Base-by-base conservation (phyloP, 108 stramenopile genomes). In the Epithemia pelagica region DNA sequence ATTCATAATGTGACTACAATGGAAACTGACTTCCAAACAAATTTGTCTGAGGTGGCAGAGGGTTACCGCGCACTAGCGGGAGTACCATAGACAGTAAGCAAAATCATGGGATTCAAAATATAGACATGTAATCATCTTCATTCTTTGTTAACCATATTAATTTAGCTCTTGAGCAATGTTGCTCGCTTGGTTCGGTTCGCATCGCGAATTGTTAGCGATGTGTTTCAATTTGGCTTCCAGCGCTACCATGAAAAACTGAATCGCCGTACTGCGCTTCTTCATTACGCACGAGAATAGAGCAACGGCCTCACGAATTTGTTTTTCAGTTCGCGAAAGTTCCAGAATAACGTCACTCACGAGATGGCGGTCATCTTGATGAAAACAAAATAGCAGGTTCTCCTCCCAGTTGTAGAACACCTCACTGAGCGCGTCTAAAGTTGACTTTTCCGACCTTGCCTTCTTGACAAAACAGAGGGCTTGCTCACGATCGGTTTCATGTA, bases 11-110 rank as follows among this genome's bases (percentile, higher is more conserved):
- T 93, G 5, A 90, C 92, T 28, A 95, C 95, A 22, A 97, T 99
- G 96, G 98, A 99, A 65, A 95, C 91, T 30, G 98, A 99, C 69
- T 96, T 96, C 62, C 89, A 95, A 28, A 95, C 93, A 10, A 95
- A 91, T 69, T 86, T 82, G 60, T 82, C 81, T 8, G 93, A 95
- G 64, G 77, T 95, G 28, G 74, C 86, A 46, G 88, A 88, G 69
- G 93, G 93, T 21, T 95, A 89, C 83, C 66, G 82, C 51, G 80
- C 82, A 24, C 64, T 90, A n/a, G 37, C 37, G 5, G 37, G 37
- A 10, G 37, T 5, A 46, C 37, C 37, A 15, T 46, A 46, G 15
- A 46, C 10, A 46, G n/a, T n/a, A n/a, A n/a, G n/a, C n/a, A n/a
- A n/a, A n/a, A n/a, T n/a, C n/a, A n/a, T n/a, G n/a, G n/a, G n/a